Conservation (phyloP, 345 rosid genomes). For the Adansonia digitata region DNA sequence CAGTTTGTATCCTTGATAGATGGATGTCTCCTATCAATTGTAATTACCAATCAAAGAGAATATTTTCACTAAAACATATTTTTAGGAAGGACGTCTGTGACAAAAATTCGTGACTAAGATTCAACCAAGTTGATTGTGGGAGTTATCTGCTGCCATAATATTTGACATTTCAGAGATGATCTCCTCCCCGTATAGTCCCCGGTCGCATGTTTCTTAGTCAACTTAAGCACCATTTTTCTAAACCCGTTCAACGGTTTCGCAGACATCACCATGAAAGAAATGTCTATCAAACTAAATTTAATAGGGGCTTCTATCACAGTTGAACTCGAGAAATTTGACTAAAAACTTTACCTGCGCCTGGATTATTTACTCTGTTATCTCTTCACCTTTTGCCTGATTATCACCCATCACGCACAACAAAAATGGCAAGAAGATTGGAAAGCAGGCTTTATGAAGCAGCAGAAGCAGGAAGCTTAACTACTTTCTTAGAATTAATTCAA, state of each 20-base stretch:
- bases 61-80: no score
- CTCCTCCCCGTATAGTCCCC: neutral
- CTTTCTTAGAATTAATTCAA: conserved; percentile 3
- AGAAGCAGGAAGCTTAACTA: neutral
- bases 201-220: neutral
- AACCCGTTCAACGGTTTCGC: neutral
- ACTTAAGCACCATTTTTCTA: neutral
- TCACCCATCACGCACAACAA: neutral
- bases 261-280: neutral
- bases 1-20: neutral
- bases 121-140: neutral
- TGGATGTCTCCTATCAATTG: neutral
- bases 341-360: neutral
- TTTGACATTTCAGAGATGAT: neutral
- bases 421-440: neutral
- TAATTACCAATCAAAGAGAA: neutral
- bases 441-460: conserved; percentile 8
- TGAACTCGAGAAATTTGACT: neutral
- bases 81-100: no score
- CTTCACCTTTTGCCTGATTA: neutral
- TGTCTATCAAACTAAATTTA: neutral
- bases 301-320: neutral
- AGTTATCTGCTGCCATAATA: neutral
- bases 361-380: neutral
- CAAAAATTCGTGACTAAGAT: neutral